Evolutionary conservation across 176 grass and related monocot species (phyloP).

Genomic region (Eragrostis curvula): DNA sequence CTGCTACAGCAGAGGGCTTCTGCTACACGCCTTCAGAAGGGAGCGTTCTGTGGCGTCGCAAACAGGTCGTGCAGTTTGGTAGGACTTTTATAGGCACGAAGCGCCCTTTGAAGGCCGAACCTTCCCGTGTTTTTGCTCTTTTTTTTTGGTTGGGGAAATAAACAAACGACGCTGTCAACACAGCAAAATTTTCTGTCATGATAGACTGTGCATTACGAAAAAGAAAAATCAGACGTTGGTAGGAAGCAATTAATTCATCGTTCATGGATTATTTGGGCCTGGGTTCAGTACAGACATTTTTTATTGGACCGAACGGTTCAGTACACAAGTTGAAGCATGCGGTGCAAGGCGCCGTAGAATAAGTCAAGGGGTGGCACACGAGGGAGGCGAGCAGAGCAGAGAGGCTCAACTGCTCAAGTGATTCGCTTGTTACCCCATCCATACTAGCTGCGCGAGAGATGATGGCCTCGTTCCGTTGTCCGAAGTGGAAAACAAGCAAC

Average conservation of each 20-base stretch:
- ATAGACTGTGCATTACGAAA: background rate
- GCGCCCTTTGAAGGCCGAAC: background rate
- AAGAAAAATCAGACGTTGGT: slow-evolving; percentile 16
- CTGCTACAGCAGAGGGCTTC: slow-evolving; percentile 14
- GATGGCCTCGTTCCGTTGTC: background rate
- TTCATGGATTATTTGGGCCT: background rate
- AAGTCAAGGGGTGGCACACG: background rate
- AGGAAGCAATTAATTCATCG: background rate
- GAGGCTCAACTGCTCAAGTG: background rate
- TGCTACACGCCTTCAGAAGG: slow-evolving; percentile 26
- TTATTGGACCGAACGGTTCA: background rate
- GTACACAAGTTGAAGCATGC: background rate
- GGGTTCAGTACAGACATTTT: background rate
- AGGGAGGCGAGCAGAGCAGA: background rate
- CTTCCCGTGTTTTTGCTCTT: background rate
- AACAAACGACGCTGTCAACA: slow-evolving; percentile 22
- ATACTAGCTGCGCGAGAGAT: slow-evolving; percentile 8
- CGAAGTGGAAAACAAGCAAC: slow-evolving; percentile 33
- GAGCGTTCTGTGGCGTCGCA: slow-evolving; percentile 35
- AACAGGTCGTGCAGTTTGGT: slow-evolving; percentile 44
- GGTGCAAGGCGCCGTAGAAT: background rate
- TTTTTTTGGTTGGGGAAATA: background rate
- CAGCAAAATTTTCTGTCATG: background rate
- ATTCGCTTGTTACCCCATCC: background rate
- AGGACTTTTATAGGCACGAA: slow-evolving; percentile 47